Base-by-base conservation (phyloP, 75 land plant genomes). In the Pinus albicaulis region DNA sequence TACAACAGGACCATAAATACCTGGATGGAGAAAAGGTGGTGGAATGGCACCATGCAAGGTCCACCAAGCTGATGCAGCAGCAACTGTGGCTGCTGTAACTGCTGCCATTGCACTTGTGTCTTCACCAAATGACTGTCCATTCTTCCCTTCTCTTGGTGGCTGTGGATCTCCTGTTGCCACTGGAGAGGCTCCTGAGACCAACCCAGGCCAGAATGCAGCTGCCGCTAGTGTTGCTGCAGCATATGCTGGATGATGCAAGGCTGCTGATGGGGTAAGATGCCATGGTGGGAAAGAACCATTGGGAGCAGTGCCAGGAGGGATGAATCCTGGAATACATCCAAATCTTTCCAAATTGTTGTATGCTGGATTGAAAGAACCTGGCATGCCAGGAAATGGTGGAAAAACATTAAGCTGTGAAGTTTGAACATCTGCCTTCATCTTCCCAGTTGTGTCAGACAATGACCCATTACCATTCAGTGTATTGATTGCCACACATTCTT, bases 51-150 rank as follows among this genome's bases (percentile, higher is more conserved):
- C 93, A 62, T 95, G 93, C 59, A 92, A 81, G 25, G 98, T 87
- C 98, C 98, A 95, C 98, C 98, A 95, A 36, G 98, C 95, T 58
- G 93, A 86, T 38, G 98, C 98, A 62, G 98, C 98, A n/a, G 95
- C 93, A n/a, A 95, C 92, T 31, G 95, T 95, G 19, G 95, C 95
- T 61, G 89, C 92, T 76, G 93, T 93, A 23, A 95, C 61, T 57
- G 92, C 93, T 15, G 90, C 93, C 71, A 74, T 72, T 48, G 82
- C 82, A 44, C 81, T 79, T 56, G 59, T 59, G 60, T 81, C 80
- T 31, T 81, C 82, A 68, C 36, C 14, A 19, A 48, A 24, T n/a
- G 57, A 25, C 28, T 34, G 69, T 41, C 56, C 62, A 36, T 52
- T 59, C 44, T 36, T 55, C 63, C 75, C 76, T 76, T 58, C 23